These are phyloP conservation scores for Conoideocrella luteorostrata DNA, from an alignment of 2,329 filamentous ascomycete species.

Conservation along the genomic window DNA sequence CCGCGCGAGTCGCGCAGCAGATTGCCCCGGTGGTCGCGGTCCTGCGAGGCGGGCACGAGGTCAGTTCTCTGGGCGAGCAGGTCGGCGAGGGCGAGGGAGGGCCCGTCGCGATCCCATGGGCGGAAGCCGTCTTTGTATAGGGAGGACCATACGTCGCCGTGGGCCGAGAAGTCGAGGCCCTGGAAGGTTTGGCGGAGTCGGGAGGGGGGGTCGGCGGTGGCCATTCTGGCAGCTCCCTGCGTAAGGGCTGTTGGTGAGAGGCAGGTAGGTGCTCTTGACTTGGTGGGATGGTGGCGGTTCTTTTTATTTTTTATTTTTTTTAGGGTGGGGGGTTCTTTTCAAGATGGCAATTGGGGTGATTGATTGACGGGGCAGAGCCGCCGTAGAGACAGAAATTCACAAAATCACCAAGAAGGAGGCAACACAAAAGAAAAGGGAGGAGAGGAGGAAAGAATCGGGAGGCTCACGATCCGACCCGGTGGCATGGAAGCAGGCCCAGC, in stretches of 20 bases:
- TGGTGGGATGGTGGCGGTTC: too few relatives aligned
- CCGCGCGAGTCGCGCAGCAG: constrained; percentile 12
- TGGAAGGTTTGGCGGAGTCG: constrained; percentile 30
- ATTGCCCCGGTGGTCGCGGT: constrained; percentile 24
- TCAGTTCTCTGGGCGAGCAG: constrained; percentile 39
- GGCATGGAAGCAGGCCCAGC: background rate
- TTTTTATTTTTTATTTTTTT: too few relatives aligned
- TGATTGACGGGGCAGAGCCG: too few relatives aligned
- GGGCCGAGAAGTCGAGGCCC: constrained; percentile 24
- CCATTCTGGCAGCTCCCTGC: too few relatives aligned
- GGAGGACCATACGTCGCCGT: constrained; percentile 38
- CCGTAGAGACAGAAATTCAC: too few relatives aligned
- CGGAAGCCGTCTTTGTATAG: constrained; percentile 39
- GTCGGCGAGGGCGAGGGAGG: constrained; percentile 48
- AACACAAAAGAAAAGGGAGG: background rate
- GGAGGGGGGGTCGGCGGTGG: constrained; percentile 15
- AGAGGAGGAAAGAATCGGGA: background rate
- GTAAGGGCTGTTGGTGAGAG: too few relatives aligned
- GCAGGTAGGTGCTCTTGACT: too few relatives aligned
- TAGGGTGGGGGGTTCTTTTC: too few relatives aligned
- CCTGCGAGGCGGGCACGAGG: constrained; percentile 33
- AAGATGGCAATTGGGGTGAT: too few relatives aligned
- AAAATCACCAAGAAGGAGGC: background rate
- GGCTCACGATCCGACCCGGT: background rate
- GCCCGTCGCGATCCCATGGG: constrained; percentile 52